Percentiles rank a stretch among this genome's conserved stretches.
These are phyloP conservation scores for Trichoderma sp. DNA, from an alignment of 2,329 filamentous ascomycete species.

Conservation along the genomic window DNA sequence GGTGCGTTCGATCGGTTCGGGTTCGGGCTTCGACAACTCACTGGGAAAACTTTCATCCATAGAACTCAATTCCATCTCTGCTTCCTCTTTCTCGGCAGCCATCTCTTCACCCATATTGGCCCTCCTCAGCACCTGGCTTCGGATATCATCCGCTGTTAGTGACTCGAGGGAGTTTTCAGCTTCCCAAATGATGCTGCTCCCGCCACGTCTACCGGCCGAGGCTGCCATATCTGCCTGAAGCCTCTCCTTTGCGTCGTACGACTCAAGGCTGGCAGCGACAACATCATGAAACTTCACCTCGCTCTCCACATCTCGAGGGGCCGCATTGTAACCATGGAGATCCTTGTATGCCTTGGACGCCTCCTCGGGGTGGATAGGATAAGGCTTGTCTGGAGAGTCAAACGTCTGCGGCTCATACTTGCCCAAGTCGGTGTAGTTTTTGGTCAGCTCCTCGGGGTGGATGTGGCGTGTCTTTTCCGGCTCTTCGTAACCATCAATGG, in stretches of 20 bases:
- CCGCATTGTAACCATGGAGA: conserved; percentile 39
- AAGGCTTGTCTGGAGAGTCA: conserved; percentile 27
- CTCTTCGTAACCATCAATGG: conserved; percentile 32
- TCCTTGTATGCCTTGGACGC: conserved; percentile 40
- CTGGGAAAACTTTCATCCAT: conserved; percentile 43
- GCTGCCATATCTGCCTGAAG: conserved; percentile 22
- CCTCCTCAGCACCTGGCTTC: conserved; percentile 32
- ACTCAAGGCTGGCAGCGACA: conserved; percentile 36
- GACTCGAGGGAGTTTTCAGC: conserved; percentile 25
- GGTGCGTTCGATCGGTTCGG: conserved; percentile 29
- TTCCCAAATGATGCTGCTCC: conserved; percentile 17
- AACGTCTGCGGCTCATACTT: conserved; percentile 37
- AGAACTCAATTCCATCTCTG: conserved; percentile 35
- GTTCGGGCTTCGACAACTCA: conserved; percentile 28
- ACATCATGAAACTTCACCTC: conserved; percentile 32
- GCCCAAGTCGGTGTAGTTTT: conserved; percentile 41
- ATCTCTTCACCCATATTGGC: conserved; percentile 24
- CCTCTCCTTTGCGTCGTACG: conserved; percentile 36
- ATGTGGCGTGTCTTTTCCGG: conserved; percentile 26
- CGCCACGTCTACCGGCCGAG: conserved; percentile 23
- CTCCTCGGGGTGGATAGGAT: conserved; percentile 35
- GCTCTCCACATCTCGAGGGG: conserved; percentile 37
- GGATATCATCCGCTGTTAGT: conserved; percentile 33
- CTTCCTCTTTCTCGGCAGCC: conserved; percentile 29
- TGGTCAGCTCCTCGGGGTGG: conserved; percentile 40